Percentiles rank a stretch among this genome's conserved stretches.
phyloP scores from a whole-genome alignment of 2,329 filamentous ascomycete species.

The Cryphonectria japonica region DNA sequence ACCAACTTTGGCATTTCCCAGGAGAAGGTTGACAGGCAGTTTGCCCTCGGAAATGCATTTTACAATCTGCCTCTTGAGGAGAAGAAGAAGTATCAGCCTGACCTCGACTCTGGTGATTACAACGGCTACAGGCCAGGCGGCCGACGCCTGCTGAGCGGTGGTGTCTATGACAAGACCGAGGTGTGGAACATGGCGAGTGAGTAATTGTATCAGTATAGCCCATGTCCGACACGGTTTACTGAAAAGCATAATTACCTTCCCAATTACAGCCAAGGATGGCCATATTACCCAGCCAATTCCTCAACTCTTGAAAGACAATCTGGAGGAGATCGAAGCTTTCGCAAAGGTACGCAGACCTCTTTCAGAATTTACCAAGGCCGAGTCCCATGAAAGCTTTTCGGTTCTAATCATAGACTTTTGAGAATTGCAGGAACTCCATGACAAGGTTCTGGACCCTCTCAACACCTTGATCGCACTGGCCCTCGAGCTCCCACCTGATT shows the following conservation, averaged over 20 bases:
- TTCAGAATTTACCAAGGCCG: conserved; percentile 10
- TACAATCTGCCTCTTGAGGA: conserved; percentile 61
- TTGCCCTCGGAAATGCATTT: conserved; percentile 62
- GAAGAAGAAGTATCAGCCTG: conserved; percentile 59
- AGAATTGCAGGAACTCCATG: conserved; percentile 41
- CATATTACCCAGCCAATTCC: conserved; percentile 41
- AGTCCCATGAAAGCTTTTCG: no score
- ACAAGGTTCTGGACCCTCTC: conserved; percentile 54
- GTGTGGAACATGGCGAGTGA: conserved; percentile 45
- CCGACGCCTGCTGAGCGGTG: conserved; percentile 40
- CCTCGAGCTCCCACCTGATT: conserved; percentile 60
- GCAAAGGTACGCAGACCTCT: conserved; percentile 23
- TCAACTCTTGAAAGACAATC: conserved; percentile 38
- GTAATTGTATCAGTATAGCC: not conserved
- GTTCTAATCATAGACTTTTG: not conserved
- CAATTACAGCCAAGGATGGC: conserved; percentile 10
- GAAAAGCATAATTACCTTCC: not conserved
- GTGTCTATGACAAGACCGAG: conserved; percentile 44
- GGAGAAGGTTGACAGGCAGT: conserved; percentile 63
- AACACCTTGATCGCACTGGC: conserved; percentile 61
- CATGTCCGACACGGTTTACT: not conserved
- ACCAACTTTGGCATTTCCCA: conserved; percentile 65
- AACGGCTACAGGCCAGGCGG: conserved; percentile 59
- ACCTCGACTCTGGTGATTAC: conserved; percentile 57
- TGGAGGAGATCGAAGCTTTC: conserved; percentile 40